Evolutionary conservation across 495 filamentous ascomycete species (phyloP), one percentile per base, ranked within the genome.

Genomic region (Talaromyces liani): DNA sequence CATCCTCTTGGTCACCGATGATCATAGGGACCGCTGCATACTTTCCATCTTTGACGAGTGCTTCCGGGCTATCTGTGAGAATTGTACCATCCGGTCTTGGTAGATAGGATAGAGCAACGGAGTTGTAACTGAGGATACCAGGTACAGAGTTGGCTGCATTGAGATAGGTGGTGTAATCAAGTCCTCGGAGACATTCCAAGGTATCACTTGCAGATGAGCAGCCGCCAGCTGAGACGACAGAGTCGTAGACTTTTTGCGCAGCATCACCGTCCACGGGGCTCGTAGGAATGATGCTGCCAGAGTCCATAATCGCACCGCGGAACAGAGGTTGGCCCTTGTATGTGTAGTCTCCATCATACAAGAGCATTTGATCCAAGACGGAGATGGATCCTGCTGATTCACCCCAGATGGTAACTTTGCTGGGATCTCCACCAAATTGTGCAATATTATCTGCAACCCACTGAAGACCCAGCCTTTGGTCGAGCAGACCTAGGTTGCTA

Each of bases 311-410:
- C 29, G 75, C 89, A 16, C 74, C 87, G 45, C 84, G 83, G 82
- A 92, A 92, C 0, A 91, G 77, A 0, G 83, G 80, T 64, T 86
- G 83, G 36, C 84, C 87, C 8, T 89, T 90, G 75, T 90, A 90
- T 0, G 71, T 85, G 71, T 85, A 82, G 68, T 91, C 72, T 9
- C 89, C 89, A 67, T 84, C 81, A 68, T 88, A 89, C 20, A 91
- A 72, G 3, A 82, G 72, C 81, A 88, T 87, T 63, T 91, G 89
- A 68, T 89, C 80, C 51, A 85, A 82, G 20, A 91, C 87, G 6
- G 86, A 89, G 64, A 89, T 90, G 14, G 85, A 78, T 4, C 89
- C 90, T 1, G 89, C 88, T 2, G 84, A 88, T 68, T 90, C 86
- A 47, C 88, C 89, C 83, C 87, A 90, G 60, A 91, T 87, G 18